Conservation (phyloP, 2,329 filamentous ascomycete species). For the Colletotrichum sp. region DNA sequence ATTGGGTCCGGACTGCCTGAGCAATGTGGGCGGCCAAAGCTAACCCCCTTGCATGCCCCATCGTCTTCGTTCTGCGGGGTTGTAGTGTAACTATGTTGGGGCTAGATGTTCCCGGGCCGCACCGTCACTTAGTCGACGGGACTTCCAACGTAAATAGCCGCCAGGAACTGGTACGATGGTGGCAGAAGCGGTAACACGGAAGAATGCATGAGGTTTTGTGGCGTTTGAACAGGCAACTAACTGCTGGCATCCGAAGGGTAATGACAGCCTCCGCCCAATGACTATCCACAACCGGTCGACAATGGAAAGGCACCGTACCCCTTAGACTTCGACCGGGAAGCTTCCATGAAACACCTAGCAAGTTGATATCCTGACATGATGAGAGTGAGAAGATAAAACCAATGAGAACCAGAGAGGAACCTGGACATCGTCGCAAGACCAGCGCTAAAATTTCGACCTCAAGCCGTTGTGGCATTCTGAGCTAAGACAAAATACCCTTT, state of each 20-base stretch:
- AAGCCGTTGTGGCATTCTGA: background rate
- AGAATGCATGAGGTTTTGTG: background rate
- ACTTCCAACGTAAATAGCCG: background rate
- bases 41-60: background rate
- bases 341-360: background rate
- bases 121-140: background rate
- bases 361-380: background rate
- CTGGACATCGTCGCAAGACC: background rate
- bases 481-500: background rate
- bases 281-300: background rate
- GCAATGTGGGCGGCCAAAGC: background rate
- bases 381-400: background rate
- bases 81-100: background rate
- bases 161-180: background rate
- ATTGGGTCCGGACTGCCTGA: background rate
- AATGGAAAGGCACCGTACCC: background rate
- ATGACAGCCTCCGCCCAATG: background rate
- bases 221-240: background rate
- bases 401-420: background rate
- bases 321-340: background rate
- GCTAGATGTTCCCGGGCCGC: background rate
- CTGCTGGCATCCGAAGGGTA: background rate
- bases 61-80: background rate
- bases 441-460: background rate
- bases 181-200: background rate